A percentile compares a stretch with the other conserved stretches of the same genome.
phyloP scores from a whole-genome alignment of 805 yeast genomes.

The Candida caryicola region DNA sequence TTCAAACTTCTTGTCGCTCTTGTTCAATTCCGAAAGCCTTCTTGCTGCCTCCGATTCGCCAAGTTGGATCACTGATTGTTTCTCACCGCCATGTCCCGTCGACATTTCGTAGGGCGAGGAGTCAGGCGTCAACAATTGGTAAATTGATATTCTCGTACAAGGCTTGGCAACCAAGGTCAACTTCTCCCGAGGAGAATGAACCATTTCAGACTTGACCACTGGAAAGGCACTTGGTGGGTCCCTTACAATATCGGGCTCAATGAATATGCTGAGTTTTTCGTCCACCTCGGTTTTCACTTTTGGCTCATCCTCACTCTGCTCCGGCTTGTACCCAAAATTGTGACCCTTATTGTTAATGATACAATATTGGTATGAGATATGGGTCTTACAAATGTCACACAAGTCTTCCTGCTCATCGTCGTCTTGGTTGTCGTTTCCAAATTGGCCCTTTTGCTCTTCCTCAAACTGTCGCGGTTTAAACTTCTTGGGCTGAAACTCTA shows the following conservation, averaged over 20 bases:
- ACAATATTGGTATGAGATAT: slow-evolving; percentile 47
- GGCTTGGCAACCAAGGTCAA: background rate
- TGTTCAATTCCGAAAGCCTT: slow-evolving; percentile 2
- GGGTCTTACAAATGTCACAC: slow-evolving; percentile 50
- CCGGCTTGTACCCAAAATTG: slow-evolving; percentile 10
- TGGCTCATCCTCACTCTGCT: background rate
- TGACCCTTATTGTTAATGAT: slow-evolving; percentile 29
- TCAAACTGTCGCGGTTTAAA: slow-evolving; percentile 16
- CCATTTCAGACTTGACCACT: background rate
- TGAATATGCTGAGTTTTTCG: background rate
- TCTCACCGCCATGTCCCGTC: background rate
- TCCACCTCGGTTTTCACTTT: background rate
- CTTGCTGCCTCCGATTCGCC: slow-evolving; percentile 5
- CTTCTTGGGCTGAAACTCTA: slow-evolving; percentile 12
- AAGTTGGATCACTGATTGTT: background rate
- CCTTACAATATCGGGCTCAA: background rate
- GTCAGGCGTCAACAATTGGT: slow-evolving; percentile 36
- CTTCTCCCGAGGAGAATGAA: background rate
- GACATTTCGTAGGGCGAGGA: slow-evolving; percentile 30
- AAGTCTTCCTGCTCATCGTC: slow-evolving; percentile 42
- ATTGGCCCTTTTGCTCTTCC: slow-evolving; percentile 17
- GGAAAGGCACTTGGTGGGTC: no score
- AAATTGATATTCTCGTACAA: slow-evolving; percentile 12
- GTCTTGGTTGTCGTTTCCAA: slow-evolving; percentile 16
- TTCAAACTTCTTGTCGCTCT: background rate